Evolutionary conservation across 257 asterid genomes (phyloP).

Genomic region (Anisodus tanguticus): DNA sequence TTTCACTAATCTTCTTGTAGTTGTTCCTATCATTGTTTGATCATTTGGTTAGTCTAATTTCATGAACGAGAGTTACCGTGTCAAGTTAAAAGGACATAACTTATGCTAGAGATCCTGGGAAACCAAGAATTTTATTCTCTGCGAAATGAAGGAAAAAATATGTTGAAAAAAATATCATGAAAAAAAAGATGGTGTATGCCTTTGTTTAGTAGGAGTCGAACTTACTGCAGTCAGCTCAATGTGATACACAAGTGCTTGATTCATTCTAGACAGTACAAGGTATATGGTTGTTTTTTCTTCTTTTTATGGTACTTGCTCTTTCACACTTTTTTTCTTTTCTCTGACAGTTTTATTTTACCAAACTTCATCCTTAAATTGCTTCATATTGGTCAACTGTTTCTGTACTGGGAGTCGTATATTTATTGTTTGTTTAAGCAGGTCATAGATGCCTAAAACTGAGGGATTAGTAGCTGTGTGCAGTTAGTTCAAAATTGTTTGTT

Average conservation of each 20-base stretch:
- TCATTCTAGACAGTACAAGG: background rate
- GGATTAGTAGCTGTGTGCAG: background rate
- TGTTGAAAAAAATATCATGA: background rate
- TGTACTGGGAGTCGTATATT: background rate
- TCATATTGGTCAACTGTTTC: background rate
- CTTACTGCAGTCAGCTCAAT: background rate
- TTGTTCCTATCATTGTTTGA: background rate
- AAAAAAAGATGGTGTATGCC: background rate
- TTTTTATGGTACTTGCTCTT: background rate
- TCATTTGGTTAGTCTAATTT: constrained; percentile 2
- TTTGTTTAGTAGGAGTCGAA: background rate
- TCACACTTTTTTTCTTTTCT: background rate
- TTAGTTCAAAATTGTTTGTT: background rate
- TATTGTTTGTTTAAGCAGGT: background rate
- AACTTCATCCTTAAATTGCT: background rate
- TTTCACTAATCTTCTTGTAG: background rate
- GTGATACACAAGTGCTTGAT: background rate
- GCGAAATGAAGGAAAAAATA: background rate
- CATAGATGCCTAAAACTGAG: background rate
- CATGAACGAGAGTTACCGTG: background rate
- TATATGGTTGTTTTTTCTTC: background rate
- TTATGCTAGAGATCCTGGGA: constrained; percentile 3
- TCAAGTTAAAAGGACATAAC: background rate
- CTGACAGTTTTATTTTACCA: background rate
- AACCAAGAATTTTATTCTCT: background rate